Evolutionary conservation across 495 filamentous ascomycete species (phyloP), one percentile per base, ranked within the genome.

Genomic region (Hyaloscypha finlandica): DNA sequence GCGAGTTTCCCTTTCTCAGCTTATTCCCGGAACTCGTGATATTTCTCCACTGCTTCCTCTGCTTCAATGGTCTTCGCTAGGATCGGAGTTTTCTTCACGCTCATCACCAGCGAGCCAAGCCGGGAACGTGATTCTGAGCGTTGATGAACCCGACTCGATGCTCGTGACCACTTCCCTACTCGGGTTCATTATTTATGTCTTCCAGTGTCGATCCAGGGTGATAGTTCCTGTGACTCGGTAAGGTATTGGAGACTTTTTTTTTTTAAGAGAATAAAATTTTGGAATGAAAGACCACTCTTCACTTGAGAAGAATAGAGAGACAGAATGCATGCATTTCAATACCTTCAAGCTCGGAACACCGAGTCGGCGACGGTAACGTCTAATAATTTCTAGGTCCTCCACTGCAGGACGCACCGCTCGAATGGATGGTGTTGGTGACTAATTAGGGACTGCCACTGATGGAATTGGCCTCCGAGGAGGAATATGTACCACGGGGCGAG

Each of bases 81-180:
- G 25, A 25, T 63, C 29, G 4, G n/a, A 31, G 8, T 63, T 42
- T 2, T 54, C 61, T 14, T 37, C 42, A 54, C 52, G 61, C 22
- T 32, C 32, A 25, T 37, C 6, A 25, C 39, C 61, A 2, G 45
- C 3, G 32, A 63, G 37, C 20, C 61, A 42, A 54, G 6, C 30
- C 12, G 12, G 35, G 35, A 37, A 37, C 35, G 35, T 12, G 35
- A 37, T 37, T 6, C 33, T 63, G 61, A 12, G n/a, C 22, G 29
- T 63, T 63, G 14, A 32, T 11, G 37, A 48, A 63, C 9, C 60
- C 60, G 31, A 63, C 37, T 45, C 45, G 16, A 53, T 63, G 61
- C 29, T 54, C 39, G 31, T 54, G 61, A 35, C 61, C 61, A 63
- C 16, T 32, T 32, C 61, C 39, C 61, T 37, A 63, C 22, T 63